A percentile compares a stretch with the other conserved stretches of the same genome.
Conservation (phyloP, 208 protist genomes). For the Trypanosoma grayi region DNA sequence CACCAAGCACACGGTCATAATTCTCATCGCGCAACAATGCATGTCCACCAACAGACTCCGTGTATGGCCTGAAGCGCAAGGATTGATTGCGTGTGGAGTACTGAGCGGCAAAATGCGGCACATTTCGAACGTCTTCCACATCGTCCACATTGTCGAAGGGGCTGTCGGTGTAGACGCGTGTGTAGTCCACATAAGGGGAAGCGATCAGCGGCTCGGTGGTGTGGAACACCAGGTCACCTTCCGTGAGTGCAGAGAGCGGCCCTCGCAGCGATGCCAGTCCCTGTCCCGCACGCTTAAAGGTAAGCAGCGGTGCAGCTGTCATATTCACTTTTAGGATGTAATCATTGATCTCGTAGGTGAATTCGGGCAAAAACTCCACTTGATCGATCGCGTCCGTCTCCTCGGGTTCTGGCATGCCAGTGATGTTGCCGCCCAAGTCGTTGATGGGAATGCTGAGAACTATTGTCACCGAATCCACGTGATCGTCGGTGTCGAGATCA, state of each 20-base stretch:
- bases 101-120: slow-evolving; percentile 43
- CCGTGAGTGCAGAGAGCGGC: slow-evolving; percentile 52
- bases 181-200: slow-evolving; percentile 52
- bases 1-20: slow-evolving; percentile 36
- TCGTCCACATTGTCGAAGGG: slow-evolving; percentile 30
- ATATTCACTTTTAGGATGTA: slow-evolving; percentile 49
- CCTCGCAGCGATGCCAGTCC: slow-evolving; percentile 8
- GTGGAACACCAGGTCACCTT: slow-evolving; percentile 66
- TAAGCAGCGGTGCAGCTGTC: slow-evolving; percentile 67
- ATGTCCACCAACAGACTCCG: slow-evolving; percentile 46
- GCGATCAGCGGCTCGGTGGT: slow-evolving; percentile 46
- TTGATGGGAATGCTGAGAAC: slow-evolving; percentile 58
- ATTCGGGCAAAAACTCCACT: slow-evolving; percentile 72
- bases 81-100: slow-evolving; percentile 68
- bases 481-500: slow-evolving; percentile 39
- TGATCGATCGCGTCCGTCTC: slow-evolving; percentile 44
- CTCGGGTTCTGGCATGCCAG: slow-evolving; percentile 13
- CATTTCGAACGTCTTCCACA: slow-evolving; percentile 46
- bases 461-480: slow-evolving; percentile 42
- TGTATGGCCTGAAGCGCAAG: slow-evolving; percentile 30
- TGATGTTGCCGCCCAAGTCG: slow-evolving; percentile 13
- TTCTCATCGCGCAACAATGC: slow-evolving; percentile 31
- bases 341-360: slow-evolving; percentile 57
- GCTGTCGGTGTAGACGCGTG: slow-evolving; percentile 42
- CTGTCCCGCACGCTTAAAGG: slow-evolving; percentile 23